Evolutionary conservation across 2,329 filamentous ascomycete genomes (phyloP).

Genomic region (Massarina eburnea): DNA sequence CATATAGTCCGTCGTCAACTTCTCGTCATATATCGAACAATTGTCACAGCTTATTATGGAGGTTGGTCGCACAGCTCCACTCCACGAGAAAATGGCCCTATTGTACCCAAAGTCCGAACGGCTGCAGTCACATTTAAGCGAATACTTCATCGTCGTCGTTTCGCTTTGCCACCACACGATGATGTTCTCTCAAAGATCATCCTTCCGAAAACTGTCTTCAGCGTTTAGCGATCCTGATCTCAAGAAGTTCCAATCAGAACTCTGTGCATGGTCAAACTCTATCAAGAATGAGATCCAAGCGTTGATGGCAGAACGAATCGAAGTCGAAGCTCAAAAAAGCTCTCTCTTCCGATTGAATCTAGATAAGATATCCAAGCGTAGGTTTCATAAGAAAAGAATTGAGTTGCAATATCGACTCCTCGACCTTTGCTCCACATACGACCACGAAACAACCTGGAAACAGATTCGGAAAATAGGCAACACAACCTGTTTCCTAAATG

Average conservation of each 20-base stretch:
- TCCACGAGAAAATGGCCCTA: conserved; percentile 43
- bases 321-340: conserved; percentile 29
- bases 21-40: conserved; percentile 43
- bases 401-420: conserved; percentile 28
- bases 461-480: conserved; percentile 46
- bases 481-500: conserved; percentile 22
- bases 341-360: conserved; percentile 24
- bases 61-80: conserved; percentile 45
- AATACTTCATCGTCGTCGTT: conserved; percentile 49
- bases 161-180: conserved; percentile 43
- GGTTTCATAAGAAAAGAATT: background rate
- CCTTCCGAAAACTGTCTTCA: conserved; percentile 32
- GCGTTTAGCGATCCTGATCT: conserved; percentile 38
- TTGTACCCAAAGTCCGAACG: conserved; percentile 45
- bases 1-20: conserved; percentile 33
- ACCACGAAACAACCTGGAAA: conserved; percentile 47
- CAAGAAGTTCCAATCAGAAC: conserved; percentile 35
- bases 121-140: conserved; percentile 40
- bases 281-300: conserved; percentile 42
- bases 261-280: conserved; percentile 36
- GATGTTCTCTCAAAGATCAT: conserved; percentile 36
- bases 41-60: conserved; percentile 47
- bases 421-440: conserved; percentile 46
- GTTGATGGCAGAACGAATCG: background rate
- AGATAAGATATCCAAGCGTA: conserved; percentile 16